phyloP scores from a whole-genome alignment of 164 flowering plant genomes.

The Protea cynaroides region DNA sequence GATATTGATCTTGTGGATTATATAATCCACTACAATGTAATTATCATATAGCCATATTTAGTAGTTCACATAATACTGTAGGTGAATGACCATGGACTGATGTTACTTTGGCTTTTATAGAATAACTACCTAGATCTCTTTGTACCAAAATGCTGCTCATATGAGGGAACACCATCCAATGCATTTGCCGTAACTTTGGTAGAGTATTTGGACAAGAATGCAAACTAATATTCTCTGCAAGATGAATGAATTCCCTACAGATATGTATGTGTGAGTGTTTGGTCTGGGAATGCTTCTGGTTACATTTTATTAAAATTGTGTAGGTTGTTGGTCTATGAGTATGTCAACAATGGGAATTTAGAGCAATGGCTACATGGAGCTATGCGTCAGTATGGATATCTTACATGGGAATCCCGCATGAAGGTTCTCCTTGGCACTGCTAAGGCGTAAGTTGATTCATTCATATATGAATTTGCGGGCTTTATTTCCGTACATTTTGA shows the following conservation, averaged over 20 bases:
- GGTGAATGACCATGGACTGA: too few relatives aligned
- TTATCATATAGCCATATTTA: too few relatives aligned
- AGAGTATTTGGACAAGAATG: too few relatives aligned
- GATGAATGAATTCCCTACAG: not conserved
- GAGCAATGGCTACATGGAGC: conserved; percentile 94
- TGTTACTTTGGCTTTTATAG: too few relatives aligned
- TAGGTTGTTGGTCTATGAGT: conserved; percentile 87
- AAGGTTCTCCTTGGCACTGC: conserved; percentile 86
- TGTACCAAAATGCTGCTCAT: not conserved
- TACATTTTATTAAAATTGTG: not conserved
- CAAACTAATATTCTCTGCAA: too few relatives aligned
- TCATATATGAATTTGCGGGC: not conserved
- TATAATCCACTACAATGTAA: too few relatives aligned
- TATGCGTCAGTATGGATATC: conserved; percentile 69
- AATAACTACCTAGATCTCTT: not conserved
- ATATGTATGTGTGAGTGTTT: not conserved
- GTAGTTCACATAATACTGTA: too few relatives aligned
- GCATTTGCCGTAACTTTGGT: too few relatives aligned
- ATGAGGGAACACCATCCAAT: too few relatives aligned
- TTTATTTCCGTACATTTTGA: not conserved
- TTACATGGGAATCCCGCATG: conserved; percentile 89
- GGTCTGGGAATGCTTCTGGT: not conserved
- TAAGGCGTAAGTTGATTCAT: conserved; percentile 57
- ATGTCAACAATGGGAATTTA: conserved; percentile 79
- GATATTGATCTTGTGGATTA: too few relatives aligned